phyloP scores from a whole-genome alignment of 179 eudicot species.

The Beta lomatogona region DNA sequence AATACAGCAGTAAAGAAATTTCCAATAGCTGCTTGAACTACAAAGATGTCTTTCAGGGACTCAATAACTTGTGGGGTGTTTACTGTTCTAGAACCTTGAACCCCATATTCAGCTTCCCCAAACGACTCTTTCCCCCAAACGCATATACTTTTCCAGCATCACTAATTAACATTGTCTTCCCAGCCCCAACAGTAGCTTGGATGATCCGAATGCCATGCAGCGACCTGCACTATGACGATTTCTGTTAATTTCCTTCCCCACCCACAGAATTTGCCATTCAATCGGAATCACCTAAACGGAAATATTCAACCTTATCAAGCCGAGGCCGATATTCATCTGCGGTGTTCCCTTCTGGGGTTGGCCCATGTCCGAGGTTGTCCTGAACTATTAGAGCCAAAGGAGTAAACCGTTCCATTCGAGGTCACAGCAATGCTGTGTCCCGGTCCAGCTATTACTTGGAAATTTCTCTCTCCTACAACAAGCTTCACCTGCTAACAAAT shows the following conservation, averaged over 20 bases:
- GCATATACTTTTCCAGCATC: constrained; percentile 76
- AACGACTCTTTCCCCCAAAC: constrained; percentile 85
- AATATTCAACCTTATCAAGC: constrained; percentile 64
- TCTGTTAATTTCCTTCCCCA: constrained; percentile 12
- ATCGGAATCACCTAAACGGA: not conserved
- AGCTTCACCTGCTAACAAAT: constrained; percentile 80
- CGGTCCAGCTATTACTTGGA: constrained; percentile 94
- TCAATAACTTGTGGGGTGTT: constrained; percentile 72
- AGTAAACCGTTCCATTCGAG: constrained; percentile 68
- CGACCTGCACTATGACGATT: constrained; percentile 52
- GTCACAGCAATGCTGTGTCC: constrained; percentile 91
- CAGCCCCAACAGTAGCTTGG: constrained; percentile 92
- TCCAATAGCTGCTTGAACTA: constrained; percentile 97
- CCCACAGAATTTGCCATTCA: not conserved
- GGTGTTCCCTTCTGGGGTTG: constrained; percentile 55
- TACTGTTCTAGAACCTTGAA: constrained; percentile 55
- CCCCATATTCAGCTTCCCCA: constrained; percentile 81
- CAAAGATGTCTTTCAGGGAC: constrained; percentile 80
- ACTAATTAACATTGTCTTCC: constrained; percentile 82
- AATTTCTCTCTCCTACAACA: constrained; percentile 79
- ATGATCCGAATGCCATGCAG: constrained; percentile 84
- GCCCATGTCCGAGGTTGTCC: constrained; percentile 96
- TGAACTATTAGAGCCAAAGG: constrained; percentile 88
- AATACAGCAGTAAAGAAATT: constrained; percentile 89
- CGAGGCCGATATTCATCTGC: constrained; percentile 76